phyloP scores from a whole-genome alignment of 1,284 basidiomycete genomes.

The Apiotrichum mycotoxinovorans region DNA sequence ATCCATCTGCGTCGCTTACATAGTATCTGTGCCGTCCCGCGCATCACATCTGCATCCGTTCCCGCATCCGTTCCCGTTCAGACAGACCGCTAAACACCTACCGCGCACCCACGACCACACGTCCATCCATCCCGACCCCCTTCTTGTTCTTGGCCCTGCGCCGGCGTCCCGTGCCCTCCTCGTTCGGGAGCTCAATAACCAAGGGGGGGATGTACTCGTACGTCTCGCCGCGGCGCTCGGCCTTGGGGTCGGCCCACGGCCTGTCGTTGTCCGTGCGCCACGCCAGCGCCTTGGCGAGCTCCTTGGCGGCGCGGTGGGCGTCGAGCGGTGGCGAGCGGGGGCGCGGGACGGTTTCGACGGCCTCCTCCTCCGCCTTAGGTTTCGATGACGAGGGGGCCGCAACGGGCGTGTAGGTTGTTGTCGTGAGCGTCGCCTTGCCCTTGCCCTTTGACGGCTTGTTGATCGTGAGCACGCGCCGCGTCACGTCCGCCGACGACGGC shows the following conservation, averaged over 20 bases:
- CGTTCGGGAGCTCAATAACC: slow-evolving; percentile 9
- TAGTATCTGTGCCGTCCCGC: too few species aligned
- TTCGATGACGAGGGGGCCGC: slow-evolving; percentile 7
- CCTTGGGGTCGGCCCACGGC: slow-evolving; percentile 41
- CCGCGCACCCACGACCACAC: slow-evolving; percentile 34
- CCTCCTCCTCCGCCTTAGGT: not conserved
- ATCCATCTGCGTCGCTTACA: too few species aligned
- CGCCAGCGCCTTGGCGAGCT: slow-evolving; percentile 25
- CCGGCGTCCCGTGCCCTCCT: slow-evolving; percentile 27
- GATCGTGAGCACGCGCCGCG: slow-evolving; percentile 23
- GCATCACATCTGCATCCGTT: too few species aligned
- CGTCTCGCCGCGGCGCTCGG: slow-evolving; percentile 16
- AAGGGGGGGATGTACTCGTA: slow-evolving; percentile 14
- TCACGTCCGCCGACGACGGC: slow-evolving; percentile 5
- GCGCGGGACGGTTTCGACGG: slow-evolving; percentile 26
- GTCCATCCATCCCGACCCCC: slow-evolving; percentile 32
- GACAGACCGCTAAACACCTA: too few species aligned
- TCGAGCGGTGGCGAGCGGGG: slow-evolving; percentile 36
- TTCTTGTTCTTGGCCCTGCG: slow-evolving; percentile 25
- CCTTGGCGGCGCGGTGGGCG: slow-evolving; percentile 26
- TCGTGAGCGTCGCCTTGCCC: slow-evolving; percentile 30
- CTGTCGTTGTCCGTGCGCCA: slow-evolving; percentile 37
- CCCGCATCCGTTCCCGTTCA: too few species aligned
- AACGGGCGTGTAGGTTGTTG: slow-evolving; percentile 26
- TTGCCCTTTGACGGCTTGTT: slow-evolving; percentile 21